These are phyloP conservation scores for Proliferodiscus dingleyae DNA, from an alignment of 2,329 filamentous ascomycete genomes.

Conservation along the genomic window DNA sequence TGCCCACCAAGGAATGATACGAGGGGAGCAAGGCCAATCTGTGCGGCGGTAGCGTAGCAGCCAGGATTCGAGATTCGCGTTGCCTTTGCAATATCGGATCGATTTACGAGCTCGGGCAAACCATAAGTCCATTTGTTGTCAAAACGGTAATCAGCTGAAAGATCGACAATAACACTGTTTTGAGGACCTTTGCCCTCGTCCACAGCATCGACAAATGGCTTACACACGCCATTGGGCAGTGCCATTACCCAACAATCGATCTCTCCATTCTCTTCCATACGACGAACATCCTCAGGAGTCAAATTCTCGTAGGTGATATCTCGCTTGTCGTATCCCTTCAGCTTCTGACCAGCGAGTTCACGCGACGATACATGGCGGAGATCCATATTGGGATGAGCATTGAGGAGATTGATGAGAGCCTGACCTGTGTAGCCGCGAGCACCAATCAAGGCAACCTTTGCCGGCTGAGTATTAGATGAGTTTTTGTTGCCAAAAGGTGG, in stretches of 20 bases:
- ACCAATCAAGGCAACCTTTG: conserved; percentile 81
- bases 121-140: conserved; percentile 83
- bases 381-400: conserved; percentile 84
- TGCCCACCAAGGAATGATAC: conserved; percentile 69
- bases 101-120: conserved; percentile 77
- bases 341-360: conserved; percentile 79
- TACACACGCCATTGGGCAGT: conserved; percentile 89
- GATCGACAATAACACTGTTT: conserved; percentile 78
- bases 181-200: conserved; percentile 58
- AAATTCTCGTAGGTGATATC: conserved; percentile 92
- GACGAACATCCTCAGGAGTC: conserved; percentile 75
- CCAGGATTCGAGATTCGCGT: conserved; percentile 88
- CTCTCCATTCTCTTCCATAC: conserved; percentile 77
- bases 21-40: conserved; percentile 81
- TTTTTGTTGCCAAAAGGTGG: conserved; percentile 86
- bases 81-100: conserved; percentile 70
- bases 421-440: conserved; percentile 93
- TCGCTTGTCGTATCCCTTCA: conserved; percentile 86
- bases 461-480: conserved; percentile 71
- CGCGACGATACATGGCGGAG: conserved; percentile 89
- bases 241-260: conserved; percentile 98
- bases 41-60: conserved; percentile 90
- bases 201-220: conserved; percentile 87
- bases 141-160: conserved; percentile 96
- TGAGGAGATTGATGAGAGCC: conserved; percentile 80